Evolutionary conservation across 164 flowering plant species (phyloP).

Genomic region (Chimonanthus praecox): DNA sequence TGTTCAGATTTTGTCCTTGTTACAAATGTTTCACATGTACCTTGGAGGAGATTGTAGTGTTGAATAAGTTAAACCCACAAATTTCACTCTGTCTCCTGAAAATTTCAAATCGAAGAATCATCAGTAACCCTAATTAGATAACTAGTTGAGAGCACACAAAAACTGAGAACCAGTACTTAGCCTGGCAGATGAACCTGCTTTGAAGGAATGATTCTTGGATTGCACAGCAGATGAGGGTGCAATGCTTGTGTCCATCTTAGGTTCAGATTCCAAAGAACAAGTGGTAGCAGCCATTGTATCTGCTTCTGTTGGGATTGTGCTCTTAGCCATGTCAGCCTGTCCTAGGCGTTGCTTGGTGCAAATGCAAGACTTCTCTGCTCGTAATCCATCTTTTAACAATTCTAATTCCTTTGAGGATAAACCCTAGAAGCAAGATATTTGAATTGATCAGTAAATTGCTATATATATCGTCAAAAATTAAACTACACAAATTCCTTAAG

Average conservation of each 20-base stretch:
- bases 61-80: constrained; percentile 39
- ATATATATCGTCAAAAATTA: no score
- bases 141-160: neutral
- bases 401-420: constrained; percentile 72
- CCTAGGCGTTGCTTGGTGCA: constrained; percentile 36
- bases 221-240: constrained; percentile 27
- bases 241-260: constrained; percentile 39
- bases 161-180: neutral
- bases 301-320: constrained; percentile 23
- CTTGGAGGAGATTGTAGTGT: constrained; percentile 43
- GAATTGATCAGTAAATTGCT: no score
- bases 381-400: constrained; percentile 45
- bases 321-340: constrained; percentile 35
- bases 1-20: neutral
- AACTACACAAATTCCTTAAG: no score
- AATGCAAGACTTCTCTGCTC: constrained; percentile 44
- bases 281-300: constrained; percentile 35
- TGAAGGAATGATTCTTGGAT: constrained; percentile 45
- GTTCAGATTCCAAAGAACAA: constrained; percentile 37
- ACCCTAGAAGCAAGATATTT: constrained; percentile 30
- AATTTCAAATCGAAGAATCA: constrained; percentile 5
- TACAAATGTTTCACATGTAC: constrained; percentile 24
- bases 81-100: constrained; percentile 79
- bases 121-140: neutral
- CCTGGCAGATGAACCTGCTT: constrained; percentile 37